A percentile compares a stretch with the other conserved stretches of the same genome.
These are phyloP conservation scores for Trichoderma arundinaceum DNA, from an alignment of 2,329 filamentous ascomycete genomes.

Conservation along the genomic window DNA sequence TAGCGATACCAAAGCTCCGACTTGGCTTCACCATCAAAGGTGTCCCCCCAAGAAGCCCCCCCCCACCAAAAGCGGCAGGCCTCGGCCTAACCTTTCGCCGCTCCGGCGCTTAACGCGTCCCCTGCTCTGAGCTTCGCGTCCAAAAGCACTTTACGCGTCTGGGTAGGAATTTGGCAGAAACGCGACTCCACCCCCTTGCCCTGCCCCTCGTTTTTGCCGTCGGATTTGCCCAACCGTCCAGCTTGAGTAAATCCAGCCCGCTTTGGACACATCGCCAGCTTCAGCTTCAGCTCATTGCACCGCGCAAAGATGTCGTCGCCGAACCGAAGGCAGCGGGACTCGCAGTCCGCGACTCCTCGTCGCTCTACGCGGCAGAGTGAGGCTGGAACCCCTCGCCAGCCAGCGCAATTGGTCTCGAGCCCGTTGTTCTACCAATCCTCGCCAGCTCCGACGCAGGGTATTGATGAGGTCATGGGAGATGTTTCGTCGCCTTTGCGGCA, in stretches of 20 bases:
- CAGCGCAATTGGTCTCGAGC: constrained; percentile 70
- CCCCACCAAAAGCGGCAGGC: constrained; percentile 41
- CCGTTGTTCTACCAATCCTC: constrained; percentile 76
- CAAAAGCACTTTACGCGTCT: constrained; percentile 52
- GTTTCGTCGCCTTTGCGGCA: constrained; percentile 62
- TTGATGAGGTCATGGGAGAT: constrained; percentile 43
- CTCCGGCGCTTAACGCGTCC: constrained; percentile 34
- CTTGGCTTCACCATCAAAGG: constrained; percentile 16
- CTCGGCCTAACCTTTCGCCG: constrained; percentile 45
- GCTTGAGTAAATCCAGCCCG: not conserved
- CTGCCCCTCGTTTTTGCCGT: constrained; percentile 36
- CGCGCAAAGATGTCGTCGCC: constrained; percentile 50
- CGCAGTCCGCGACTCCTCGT: constrained; percentile 55
- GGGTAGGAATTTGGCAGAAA: constrained; percentile 31
- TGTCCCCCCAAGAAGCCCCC: constrained; percentile 37
- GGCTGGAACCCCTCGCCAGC: constrained; percentile 52
- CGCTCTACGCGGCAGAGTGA: constrained; percentile 50
- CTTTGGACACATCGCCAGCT: constrained; percentile 32
- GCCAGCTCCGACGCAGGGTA: constrained; percentile 41
- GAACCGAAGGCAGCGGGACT: constrained; percentile 57
- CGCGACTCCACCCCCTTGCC: constrained; percentile 36
- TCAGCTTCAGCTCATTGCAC: constrained; percentile 26
- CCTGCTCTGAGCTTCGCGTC: constrained; percentile 33
- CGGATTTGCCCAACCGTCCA: constrained; percentile 32
- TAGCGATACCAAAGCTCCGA: constrained; percentile 26